phyloP scores from a whole-genome alignment of 164 flowering plant genomes.

The Vitis cinerea region DNA sequence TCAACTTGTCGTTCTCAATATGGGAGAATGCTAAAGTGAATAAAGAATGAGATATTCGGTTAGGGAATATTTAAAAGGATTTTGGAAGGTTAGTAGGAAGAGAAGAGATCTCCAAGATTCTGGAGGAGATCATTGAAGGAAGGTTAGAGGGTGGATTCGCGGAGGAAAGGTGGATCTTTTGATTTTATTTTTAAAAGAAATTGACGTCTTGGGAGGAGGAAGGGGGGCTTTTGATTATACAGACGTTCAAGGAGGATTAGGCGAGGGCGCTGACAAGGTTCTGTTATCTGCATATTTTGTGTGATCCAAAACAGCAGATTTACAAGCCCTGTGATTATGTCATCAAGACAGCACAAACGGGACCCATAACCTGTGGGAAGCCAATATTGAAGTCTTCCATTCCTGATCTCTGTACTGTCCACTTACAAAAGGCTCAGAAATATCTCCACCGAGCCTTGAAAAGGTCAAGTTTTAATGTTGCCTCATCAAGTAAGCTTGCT shows the following conservation, averaged over 20 bases:
- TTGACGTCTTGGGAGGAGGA: constrained; percentile 14
- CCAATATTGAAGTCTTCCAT: constrained; percentile 60
- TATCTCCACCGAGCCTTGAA: constrained; percentile 54
- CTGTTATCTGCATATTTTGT: constrained; percentile 72
- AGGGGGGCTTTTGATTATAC: constrained; percentile 44
- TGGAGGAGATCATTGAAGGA: no score
- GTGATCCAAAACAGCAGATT: constrained; percentile 69
- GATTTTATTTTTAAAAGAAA: background rate
- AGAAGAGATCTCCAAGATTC: no score
- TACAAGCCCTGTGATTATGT: constrained; percentile 65
- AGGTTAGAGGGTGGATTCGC: no score
- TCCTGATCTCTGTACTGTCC: constrained; percentile 60
- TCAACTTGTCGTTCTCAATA: no score
- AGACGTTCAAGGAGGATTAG: constrained; percentile 33
- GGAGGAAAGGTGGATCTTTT: no score
- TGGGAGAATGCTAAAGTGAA: no score
- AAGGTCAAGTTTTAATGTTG: constrained; percentile 67
- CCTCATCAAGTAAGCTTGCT: constrained; percentile 60
- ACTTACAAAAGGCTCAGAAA: constrained; percentile 17
- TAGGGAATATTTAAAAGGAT: no score
- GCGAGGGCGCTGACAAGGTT: constrained; percentile 77
- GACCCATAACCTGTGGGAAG: constrained; percentile 60
- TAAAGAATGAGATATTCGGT: no score
- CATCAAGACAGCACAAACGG: constrained; percentile 57
- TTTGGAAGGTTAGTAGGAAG: no score